Base-by-base conservation (phyloP, 768 basidiomycete genomes). In the Psilocybe sp. region DNA sequence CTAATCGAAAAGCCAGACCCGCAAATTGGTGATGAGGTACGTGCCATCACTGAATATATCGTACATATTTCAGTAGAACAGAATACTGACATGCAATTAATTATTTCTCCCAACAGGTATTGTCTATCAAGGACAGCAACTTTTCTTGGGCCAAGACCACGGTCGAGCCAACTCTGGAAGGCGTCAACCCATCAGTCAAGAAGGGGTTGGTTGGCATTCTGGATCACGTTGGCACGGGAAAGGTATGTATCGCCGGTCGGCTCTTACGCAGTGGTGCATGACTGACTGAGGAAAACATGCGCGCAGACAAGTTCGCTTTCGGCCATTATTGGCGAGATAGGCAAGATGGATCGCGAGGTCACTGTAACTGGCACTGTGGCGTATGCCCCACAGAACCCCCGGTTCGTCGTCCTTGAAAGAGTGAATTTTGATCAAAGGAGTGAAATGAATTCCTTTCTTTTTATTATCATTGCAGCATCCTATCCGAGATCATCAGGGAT, bases 141-240 rank as follows among this genome's bases (percentile, higher is more conserved):
- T 98, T 98, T 66, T 69, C 75, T 14, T 98, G 96, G 96, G 70
- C 72, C 16, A 80, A 77, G 50, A 71, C 74, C 3, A 71, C 73
- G 0, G 57, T 66, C 6, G 71, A 79, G 37, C 81, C 91, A 0
- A 84, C 84, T 0, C 76, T 98, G 8, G 85, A 91, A 62, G 84
- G 82, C 46, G 85, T 98, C 56, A 81, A 85, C 58, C 57, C 98
- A 15, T 75, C 73, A 0, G 82, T 89, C 2, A 79, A 75, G 46
- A 95, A 92, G 64, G 94, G 95, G 57, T 68, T 98, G 5, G 75
- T 93, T 0, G 92, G 87, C 2, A 69, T 98, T 7, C 76, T 96
- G 14, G 96, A 96, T 13, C 84, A 90, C 16, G 94, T 98, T 18
- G 95, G 94, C 8, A 80, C 84, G 34, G 95, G 96, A 47, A 98